Conservation (phyloP, 805 yeast species). For the Metschnikowia cubensis region DNA sequence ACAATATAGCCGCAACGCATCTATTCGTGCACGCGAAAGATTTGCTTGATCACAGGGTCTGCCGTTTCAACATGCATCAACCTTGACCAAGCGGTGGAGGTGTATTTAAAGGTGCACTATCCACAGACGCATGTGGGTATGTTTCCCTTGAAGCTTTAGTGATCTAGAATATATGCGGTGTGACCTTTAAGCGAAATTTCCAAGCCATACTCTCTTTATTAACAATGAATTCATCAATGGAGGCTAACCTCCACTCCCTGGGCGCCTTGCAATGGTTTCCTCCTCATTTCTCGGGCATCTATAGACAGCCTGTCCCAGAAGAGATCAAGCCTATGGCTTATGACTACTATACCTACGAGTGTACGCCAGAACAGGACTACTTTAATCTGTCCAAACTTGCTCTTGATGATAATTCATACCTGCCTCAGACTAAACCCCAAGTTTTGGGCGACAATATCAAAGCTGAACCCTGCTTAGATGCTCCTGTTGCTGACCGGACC, state of each 20-base stretch:
- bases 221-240: not conserved
- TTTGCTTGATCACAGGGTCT: not conserved
- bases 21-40: conserved; percentile 1
- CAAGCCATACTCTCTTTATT: not conserved
- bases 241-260: not conserved
- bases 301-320: not conserved
- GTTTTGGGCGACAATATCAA: too few species aligned
- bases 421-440: not conserved
- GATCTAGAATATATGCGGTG: not conserved
- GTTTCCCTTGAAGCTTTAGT: not conserved
- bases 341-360: not conserved
- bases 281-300: not conserved
- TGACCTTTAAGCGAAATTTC: not conserved
- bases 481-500: not conserved
- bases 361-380: not conserved
- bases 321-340: not conserved
- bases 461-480: not conserved
- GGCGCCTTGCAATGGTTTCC: not conserved
- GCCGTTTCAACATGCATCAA: not conserved
- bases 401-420: not conserved
- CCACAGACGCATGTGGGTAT: not conserved
- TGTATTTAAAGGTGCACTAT: not conserved
- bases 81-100: not conserved
- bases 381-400: not conserved
- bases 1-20: conserved; percentile 1